Percentiles rank a stretch among this genome's conserved stretches.
Evolutionary conservation across 306 rosid species (phyloP).

Genomic region (Cicer yamashitae): DNA sequence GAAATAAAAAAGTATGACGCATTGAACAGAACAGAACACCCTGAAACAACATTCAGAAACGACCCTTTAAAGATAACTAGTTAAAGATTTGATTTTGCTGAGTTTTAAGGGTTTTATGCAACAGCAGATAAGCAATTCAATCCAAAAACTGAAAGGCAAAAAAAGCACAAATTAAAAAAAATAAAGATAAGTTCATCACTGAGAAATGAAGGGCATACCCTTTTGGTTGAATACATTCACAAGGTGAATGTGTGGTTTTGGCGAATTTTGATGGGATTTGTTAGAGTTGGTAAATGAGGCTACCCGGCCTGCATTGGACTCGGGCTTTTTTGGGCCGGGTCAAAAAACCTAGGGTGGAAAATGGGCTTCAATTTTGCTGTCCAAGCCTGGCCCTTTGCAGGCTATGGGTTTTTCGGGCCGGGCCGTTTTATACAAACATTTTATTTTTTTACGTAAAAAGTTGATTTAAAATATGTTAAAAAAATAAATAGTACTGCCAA

Average conservation of each 20-base stretch:
- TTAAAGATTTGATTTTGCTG: constrained; percentile 22
- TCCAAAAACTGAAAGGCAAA: neutral
- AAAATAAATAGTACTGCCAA: too few relatives aligned
- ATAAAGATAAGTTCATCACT: neutral
- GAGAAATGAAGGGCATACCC: constrained; percentile 7
- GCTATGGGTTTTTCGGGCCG: too few relatives aligned
- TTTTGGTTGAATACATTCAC: neutral
- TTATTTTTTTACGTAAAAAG: too few relatives aligned
- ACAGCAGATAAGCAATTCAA: constrained; percentile 28
- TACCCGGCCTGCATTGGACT: too few relatives aligned
- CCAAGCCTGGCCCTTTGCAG: too few relatives aligned
- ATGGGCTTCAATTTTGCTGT: too few relatives aligned
- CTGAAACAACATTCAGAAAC: constrained; percentile 40
- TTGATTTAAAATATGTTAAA: too few relatives aligned
- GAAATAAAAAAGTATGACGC: neutral
- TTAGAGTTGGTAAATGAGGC: too few relatives aligned
- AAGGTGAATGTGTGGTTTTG: neutral
- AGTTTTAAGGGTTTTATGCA: neutral
- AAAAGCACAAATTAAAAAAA: neutral
- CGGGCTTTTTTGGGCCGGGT: too few relatives aligned
- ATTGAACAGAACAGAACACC: constrained; percentile 28
- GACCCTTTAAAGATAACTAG: constrained; percentile 33
- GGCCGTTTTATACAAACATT: too few relatives aligned
- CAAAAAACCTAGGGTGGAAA: too few relatives aligned
- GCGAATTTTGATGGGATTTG: neutral